Percentiles rank a stretch among this genome's conserved stretches.
Evolutionary conservation across 2,329 filamentous ascomycete genomes (phyloP).

Genomic region (Corynespora cassiicola): DNA sequence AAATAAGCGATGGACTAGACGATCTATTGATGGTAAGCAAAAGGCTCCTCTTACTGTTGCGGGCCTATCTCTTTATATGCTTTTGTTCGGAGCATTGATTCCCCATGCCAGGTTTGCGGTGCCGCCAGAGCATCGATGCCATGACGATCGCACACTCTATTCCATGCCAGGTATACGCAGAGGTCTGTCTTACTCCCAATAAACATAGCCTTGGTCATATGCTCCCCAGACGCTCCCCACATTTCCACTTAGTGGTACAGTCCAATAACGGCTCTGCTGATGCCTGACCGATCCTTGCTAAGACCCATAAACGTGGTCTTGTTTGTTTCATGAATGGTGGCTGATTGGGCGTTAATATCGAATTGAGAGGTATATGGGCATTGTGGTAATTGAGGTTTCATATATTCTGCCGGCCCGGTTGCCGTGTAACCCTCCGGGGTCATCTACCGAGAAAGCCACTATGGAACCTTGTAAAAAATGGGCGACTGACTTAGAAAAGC

Average conservation of each 20-base stretch:
- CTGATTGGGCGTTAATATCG: conserved; percentile 18
- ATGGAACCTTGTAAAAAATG: conserved; percentile 5
- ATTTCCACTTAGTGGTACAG: too few species aligned
- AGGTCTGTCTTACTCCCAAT: conserved; percentile 16
- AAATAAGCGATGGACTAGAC: conserved; percentile 9
- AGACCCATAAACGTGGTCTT: too few species aligned
- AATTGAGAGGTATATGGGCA: conserved; percentile 4
- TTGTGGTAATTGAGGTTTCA: conserved; percentile 19
- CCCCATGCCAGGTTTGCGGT: conserved; percentile 12
- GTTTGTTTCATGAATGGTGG: conserved; percentile 8
- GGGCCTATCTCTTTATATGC: conserved; percentile 30
- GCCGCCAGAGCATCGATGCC: conserved; percentile 12
- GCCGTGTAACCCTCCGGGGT: conserved; percentile 10
- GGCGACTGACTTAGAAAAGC: conserved; percentile 13
- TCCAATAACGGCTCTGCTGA: too few species aligned
- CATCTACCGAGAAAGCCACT: conserved; percentile 5
- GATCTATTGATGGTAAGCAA: conserved; percentile 10
- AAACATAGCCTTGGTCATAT: conserved; percentile 23
- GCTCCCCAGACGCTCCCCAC: conserved; percentile 24
- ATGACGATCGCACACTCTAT: conserved; percentile 25
- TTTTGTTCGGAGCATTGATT: conserved; percentile 1
- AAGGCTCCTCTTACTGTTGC: not conserved
- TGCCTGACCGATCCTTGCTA: too few species aligned
- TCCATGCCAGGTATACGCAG: conserved; percentile 19
- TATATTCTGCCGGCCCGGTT: conserved; percentile 29